These are phyloP conservation scores for Beauveria brongniartii DNA, from an alignment of 2,329 filamentous ascomycete species.

Conservation along the genomic window DNA sequence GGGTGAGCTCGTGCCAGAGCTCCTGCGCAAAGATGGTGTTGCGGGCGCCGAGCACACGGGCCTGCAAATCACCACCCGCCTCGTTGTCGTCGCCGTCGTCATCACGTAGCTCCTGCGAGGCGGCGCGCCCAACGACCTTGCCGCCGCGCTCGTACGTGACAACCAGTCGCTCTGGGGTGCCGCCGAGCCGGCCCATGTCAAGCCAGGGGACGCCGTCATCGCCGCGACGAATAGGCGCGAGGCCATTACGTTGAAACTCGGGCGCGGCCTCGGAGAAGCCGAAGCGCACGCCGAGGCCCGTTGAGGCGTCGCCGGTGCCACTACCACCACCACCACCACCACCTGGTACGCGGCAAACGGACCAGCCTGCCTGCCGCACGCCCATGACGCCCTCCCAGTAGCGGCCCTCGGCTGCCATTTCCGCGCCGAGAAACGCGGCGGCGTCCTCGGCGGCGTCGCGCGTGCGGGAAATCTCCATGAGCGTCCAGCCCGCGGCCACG, in stretches of 20 bases:
- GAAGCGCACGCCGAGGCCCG: constrained; percentile 68
- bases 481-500: constrained; percentile 62
- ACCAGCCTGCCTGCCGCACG: constrained; percentile 80
- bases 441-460: constrained; percentile 67
- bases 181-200: constrained; percentile 50
- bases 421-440: constrained; percentile 62
- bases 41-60: constrained; percentile 64
- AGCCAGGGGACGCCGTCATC: constrained; percentile 69
- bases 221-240: constrained; percentile 69
- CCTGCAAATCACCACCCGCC: constrained; percentile 42
- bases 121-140: constrained; percentile 49
- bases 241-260: constrained; percentile 59
- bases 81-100: constrained; percentile 46
- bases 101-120: constrained; percentile 34
- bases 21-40: constrained; percentile 80
- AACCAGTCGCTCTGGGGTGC: constrained; percentile 52
- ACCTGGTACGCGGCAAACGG: constrained; percentile 66
- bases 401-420: constrained; percentile 70
- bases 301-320: constrained; percentile 30
- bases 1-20: constrained; percentile 79
- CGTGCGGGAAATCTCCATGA: constrained; percentile 67
- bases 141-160: constrained; percentile 56
- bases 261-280: constrained; percentile 70
- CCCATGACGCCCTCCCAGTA: constrained; percentile 86
- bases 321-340: constrained; percentile 18